These are phyloP conservation scores for Protostelium mycophagum DNA, from an alignment of 78 protist genomes.

Conservation along the genomic window DNA sequence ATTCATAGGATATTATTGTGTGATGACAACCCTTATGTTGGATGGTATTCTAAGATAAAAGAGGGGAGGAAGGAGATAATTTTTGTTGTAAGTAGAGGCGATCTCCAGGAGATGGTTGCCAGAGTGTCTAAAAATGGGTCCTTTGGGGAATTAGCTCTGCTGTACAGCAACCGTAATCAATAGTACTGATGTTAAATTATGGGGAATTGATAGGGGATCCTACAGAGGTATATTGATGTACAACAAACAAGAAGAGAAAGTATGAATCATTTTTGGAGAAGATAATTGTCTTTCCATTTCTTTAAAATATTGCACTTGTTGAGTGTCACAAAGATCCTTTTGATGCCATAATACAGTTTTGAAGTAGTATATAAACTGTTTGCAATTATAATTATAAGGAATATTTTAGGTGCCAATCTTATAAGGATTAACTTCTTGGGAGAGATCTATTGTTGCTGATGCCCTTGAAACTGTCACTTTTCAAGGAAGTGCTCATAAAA, in stretches of 20 bases:
- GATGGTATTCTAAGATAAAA: too few species aligned
- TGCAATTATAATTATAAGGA: too few species aligned
- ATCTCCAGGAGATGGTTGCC: constrained; percentile 28
- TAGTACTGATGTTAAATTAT: constrained; percentile 34
- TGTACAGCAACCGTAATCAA: constrained; percentile 88
- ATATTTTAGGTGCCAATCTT: constrained; percentile 62
- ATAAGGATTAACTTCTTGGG: constrained; percentile 52
- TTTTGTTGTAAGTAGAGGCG: constrained; percentile 54
- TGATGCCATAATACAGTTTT: too few species aligned
- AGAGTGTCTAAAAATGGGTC: constrained; percentile 46
- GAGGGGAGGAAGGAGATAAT: constrained; percentile 83
- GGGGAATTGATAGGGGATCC: constrained; percentile 78
- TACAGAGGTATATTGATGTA: constrained; percentile 79
- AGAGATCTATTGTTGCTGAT: constrained; percentile 70
- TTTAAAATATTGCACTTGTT: too few species aligned
- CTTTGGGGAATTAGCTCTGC: constrained; percentile 86
- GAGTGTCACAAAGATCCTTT: too few species aligned
- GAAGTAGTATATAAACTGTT: too few species aligned
- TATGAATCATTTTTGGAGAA: constrained; percentile 79
- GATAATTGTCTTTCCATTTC: too few species aligned
- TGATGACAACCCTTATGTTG: background rate
- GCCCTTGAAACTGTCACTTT: constrained; percentile 62
- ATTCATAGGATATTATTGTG: too few species aligned
- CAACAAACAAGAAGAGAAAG: constrained; percentile 69
- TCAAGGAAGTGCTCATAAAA: too few species aligned